Conservation (phyloP, 2,329 filamentous ascomycete genomes). For the Chrysosporium keratinophilum region DNA sequence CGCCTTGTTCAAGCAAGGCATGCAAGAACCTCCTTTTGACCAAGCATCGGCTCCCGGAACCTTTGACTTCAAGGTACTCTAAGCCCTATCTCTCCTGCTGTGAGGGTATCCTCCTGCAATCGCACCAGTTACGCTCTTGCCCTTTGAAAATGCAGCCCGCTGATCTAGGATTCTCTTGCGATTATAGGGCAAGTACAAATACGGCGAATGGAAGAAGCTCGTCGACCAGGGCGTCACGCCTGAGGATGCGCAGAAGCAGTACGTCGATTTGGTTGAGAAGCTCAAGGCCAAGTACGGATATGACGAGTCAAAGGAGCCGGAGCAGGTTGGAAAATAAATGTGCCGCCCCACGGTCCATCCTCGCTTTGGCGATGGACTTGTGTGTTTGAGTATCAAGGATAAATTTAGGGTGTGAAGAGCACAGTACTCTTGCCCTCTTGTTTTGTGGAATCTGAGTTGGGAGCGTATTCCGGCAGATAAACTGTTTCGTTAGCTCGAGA, state of each 20-base stretch:
- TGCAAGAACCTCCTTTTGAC: conserved; percentile 23
- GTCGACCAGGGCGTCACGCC: conserved; percentile 53
- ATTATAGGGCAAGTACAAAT: conserved; percentile 67
- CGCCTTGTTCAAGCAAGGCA: conserved; percentile 32
- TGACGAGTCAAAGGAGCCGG: conserved; percentile 17
- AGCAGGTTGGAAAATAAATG: conserved; percentile 16
- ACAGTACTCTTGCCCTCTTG: background rate
- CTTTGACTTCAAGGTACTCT: conserved; percentile 33
- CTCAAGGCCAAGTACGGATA: conserved; percentile 58
- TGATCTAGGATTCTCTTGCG: background rate
- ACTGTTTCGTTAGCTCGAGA: background rate
- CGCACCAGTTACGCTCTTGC: background rate
- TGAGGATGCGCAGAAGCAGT: conserved; percentile 62
- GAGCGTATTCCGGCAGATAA: background rate
- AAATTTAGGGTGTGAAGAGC: background rate
- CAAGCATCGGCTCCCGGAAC: conserved; percentile 27
- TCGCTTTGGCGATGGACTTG: background rate
- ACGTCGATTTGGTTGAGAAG: conserved; percentile 61
- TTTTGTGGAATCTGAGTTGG: background rate
- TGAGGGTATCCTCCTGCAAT: background rate
- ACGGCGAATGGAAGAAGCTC: conserved; percentile 62
- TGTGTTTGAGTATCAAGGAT: background rate
- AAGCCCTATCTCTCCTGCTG: background rate
- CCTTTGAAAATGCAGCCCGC: background rate
- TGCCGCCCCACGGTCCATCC: background rate